Base-by-base conservation (phyloP, 176 grass and related monocot species). In the Juncus inflexus region DNA sequence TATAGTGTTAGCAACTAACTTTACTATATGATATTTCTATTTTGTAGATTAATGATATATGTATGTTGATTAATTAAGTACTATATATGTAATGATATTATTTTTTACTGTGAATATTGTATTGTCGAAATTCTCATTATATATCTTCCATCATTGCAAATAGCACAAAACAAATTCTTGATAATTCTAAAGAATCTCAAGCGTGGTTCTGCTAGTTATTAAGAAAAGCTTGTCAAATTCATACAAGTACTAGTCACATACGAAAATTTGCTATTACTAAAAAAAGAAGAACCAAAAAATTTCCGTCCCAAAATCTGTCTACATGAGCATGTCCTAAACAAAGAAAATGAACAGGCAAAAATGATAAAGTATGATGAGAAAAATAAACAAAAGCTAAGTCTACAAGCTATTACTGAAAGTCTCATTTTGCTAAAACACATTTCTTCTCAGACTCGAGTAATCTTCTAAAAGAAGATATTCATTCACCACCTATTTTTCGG, bases 401-500 rank as follows among this genome's bases (percentile, higher is more conserved):
- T 71, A 58, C 38, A 40, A 71, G 42, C 68, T 59, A 59, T n/a
- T 35, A 42, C 55, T 2, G 43, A 69, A 69, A 41, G 15, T 57
- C 54, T 40, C 57, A 15, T 69, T 70, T 43, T 47, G 54, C 68
- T 59, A 71, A 37, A 71, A 71, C 36, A 40, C 52, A 15, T 42
- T 71, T 11, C 8, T 49, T 59, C 42, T 71, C 28, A 35, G 7
- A 15, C 38, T 11, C 28, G 12, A 2, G 28, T 47, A 42, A 40
- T 58, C 40, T 14, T 37, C 56, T 49, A 3, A 9, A 65, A 64
- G 49, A 43, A 19, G 62, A 65, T 49, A 6, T 55, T 71, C 36
- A 4, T 69, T 99, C 75, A 99, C 69, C 88, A 92, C 70, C 95
- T 86, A 71, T 99, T 99, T 52, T 99, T 99, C 0, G 75, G 94